Base-by-base conservation (phyloP, 2,329 filamentous ascomycete species). In the Fonsecaea pedrosoi region DNA sequence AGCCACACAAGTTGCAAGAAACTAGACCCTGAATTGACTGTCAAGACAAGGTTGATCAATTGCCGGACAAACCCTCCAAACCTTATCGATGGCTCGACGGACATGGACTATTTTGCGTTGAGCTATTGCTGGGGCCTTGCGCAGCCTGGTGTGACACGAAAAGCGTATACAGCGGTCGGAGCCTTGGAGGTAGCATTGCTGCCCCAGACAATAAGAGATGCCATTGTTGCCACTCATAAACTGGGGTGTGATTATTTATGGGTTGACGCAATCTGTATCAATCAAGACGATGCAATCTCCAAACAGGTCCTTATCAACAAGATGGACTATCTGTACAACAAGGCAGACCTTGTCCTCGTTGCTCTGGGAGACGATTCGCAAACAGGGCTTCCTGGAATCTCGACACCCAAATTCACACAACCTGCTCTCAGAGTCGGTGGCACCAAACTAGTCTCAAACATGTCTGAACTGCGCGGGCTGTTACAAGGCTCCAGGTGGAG, bases 401-500 rank as follows among this genome's bases (percentile, higher is more conserved):
- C 57, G n/a, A 25, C 32, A 12, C 42, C 40, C 45, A 48, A 30
- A 25, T 21, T 18, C 5, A 18, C 57, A n/a, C 57, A 60, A 25
- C 40, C 57, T 37, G 25, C 30, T 5, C 21, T 60, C 8, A 48
- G 25, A 9, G 4, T 50, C 15, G 40, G 40, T 15, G 9, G 8
- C 32, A 48, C 38, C 13, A 34, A 8, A 5, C 48, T 60, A 21
- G 57, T 60, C 13, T 50, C 57, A n/a, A 60, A 48, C 38, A 60
- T 50, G 40, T 60, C 40, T 18, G 30, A 34, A 34, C 57, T 60
- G 10, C 57, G 57, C n/a, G 42, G 21, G 15, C 34, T 10, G 1
- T n/a, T 60, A n/a, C 56, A 59, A 21, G 45, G 8, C 21, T 59
- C 56, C 12, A 45, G 56, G 37, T 64, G 56, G 55, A 35, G 35